phyloP scores from a whole-genome alignment of 2,329 filamentous ascomycete species.

The Diatrype stigma region DNA sequence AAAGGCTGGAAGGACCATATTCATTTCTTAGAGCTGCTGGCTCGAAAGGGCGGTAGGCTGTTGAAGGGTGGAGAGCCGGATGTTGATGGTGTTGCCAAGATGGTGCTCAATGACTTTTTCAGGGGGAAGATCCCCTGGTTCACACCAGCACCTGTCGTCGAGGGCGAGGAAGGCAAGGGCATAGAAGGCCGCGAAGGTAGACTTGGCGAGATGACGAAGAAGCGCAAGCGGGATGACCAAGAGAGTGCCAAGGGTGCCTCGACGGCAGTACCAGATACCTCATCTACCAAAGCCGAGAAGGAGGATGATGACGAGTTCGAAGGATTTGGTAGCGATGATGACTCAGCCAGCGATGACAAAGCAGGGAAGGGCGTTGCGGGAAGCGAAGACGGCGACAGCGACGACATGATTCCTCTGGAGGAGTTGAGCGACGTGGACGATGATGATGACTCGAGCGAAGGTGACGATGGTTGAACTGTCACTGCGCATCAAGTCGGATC shows the following conservation, averaged over 20 bases:
- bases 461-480: constrained; percentile 36
- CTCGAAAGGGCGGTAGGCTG: constrained; percentile 79
- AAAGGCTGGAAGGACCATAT: constrained; percentile 72
- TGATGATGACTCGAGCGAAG: constrained; percentile 24
- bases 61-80: constrained; percentile 93
- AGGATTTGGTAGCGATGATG: constrained; percentile 44
- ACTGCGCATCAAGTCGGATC: constrained; percentile 36
- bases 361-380: constrained; percentile 29
- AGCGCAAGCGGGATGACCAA: constrained; percentile 62
- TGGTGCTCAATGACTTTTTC: constrained; percentile 95
- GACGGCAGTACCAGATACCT: constrained; percentile 23
- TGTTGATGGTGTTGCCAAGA: constrained; percentile 90
- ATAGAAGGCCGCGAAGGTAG: constrained; percentile 71
- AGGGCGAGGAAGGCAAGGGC: constrained; percentile 45
- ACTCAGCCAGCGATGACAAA: constrained; percentile 21
- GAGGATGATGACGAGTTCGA: constrained; percentile 39
- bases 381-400: constrained; percentile 35
- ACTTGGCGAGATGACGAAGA: constrained; percentile 81
- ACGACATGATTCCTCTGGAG: constrained; percentile 44
- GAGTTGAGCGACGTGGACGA: constrained; percentile 28
- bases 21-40: constrained; percentile 82
- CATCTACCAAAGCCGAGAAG: constrained; percentile 24
- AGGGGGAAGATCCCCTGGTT: constrained; percentile 97
- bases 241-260: constrained; percentile 28
- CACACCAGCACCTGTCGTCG: constrained; percentile 66